These are phyloP conservation scores for Blastobotrys petasosporus DNA, from an alignment of 1,139 yeast species.

Conservation along the genomic window DNA sequence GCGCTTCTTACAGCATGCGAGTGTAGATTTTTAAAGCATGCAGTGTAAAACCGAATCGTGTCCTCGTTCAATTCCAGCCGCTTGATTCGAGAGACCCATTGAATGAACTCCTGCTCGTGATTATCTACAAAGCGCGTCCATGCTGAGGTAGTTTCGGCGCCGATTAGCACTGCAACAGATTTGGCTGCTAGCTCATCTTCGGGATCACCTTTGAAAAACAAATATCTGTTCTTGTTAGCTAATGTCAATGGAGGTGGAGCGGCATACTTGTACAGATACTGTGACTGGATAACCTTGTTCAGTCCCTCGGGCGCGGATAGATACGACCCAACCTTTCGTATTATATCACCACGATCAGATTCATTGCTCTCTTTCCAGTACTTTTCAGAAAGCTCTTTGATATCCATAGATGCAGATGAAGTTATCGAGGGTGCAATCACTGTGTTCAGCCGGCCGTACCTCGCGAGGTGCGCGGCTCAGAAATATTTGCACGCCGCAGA, in stretches of 20 bases:
- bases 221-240: too few species aligned
- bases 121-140: conserved; percentile 8
- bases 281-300: too few species aligned
- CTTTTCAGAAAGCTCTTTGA: neutral
- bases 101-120: conserved; percentile 26
- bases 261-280: too few species aligned
- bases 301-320: too few species aligned
- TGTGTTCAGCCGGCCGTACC: neutral
- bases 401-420: neutral
- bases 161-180: too few species aligned
- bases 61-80: conserved; percentile 12
- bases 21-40: conserved; percentile 26
- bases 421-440: too few species aligned
- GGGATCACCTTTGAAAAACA: too few species aligned
- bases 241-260: too few species aligned
- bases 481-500: conserved; percentile 11
- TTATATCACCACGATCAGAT: too few species aligned
- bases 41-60: conserved; percentile 22
- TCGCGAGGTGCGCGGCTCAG: conserved; percentile 17
- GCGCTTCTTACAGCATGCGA: conserved; percentile 25
- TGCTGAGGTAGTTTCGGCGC: too few species aligned
- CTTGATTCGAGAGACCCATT: conserved; percentile 26
- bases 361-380: neutral
- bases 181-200: too few species aligned
- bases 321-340: too few species aligned